Evolutionary conservation across 2,329 filamentous ascomycete species (phyloP).

Genomic region (Ceratocystis destructans): DNA sequence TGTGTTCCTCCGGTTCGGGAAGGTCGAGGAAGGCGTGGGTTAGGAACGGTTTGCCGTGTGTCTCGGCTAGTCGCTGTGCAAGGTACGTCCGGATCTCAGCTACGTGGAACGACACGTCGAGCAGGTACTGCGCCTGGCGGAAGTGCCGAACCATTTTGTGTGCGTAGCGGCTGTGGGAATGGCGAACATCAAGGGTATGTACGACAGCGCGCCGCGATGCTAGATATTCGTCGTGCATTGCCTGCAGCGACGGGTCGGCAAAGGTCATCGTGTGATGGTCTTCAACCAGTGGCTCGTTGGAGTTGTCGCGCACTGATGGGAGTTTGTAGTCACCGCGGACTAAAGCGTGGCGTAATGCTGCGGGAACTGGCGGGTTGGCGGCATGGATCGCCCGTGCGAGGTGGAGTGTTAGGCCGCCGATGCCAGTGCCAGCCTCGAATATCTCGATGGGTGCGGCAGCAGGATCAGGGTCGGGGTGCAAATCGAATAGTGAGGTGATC

Average conservation of each 20-base stretch:
- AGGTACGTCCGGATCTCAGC: conserved; percentile 53
- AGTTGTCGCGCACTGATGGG: conserved; percentile 10
- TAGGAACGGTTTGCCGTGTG: conserved; percentile 45
- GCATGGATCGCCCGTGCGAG: conserved; percentile 63
- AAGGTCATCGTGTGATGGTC: conserved; percentile 22
- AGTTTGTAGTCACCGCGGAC: conserved; percentile 8
- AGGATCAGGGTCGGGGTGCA: conserved; percentile 40
- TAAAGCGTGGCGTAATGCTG: conserved; percentile 28
- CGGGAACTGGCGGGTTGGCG: conserved; percentile 44
- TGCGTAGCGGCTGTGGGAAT: conserved; percentile 50
- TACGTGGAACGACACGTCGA: conserved; percentile 60
- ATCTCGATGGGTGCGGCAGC: conserved; percentile 49
- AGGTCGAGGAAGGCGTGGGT: conserved; percentile 62
- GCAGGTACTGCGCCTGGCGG: conserved; percentile 53
- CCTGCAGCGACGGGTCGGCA: conserved; percentile 20
- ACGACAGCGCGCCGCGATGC: conserved; percentile 52
- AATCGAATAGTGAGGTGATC: conserved; percentile 63
- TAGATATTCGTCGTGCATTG: conserved; percentile 33
- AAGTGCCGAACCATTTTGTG: conserved; percentile 52
- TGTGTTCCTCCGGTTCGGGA: conserved; percentile 43
- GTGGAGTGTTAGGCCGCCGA: conserved; percentile 64
- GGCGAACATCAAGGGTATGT: conserved; percentile 56
- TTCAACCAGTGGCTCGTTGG: conserved; percentile 17
- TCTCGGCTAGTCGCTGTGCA: conserved; percentile 21
- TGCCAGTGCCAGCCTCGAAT: conserved; percentile 74